Percentiles rank a stretch among this genome's conserved stretches.
Conservation (phyloP, 1,284 basidiomycete genomes). For the Fomitopsis palustris region DNA sequence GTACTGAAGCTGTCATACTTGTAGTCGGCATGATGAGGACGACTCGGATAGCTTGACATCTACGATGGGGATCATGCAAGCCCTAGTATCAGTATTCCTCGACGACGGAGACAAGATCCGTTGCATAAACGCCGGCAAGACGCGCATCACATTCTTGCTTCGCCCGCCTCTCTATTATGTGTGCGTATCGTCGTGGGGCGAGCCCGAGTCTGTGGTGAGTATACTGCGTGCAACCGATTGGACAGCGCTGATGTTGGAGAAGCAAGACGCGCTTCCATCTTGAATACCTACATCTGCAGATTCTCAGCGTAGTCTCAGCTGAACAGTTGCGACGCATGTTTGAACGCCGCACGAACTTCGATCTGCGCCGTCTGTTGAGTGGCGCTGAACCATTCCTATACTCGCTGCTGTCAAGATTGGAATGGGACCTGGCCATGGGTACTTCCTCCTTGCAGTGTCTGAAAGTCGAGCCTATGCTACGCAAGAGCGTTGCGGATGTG, state of each 20-base stretch:
- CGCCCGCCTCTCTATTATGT: conserved; percentile 89
- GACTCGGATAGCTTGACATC: conserved; percentile 69
- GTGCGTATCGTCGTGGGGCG: conserved; percentile 87
- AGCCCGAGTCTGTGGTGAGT: conserved; percentile 90
- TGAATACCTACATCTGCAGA: conserved; percentile 92
- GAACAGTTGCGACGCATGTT: conserved; percentile 86
- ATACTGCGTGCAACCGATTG: not conserved
- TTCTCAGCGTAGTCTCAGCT: conserved; percentile 85
- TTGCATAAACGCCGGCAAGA: conserved; percentile 71
- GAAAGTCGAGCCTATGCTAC: conserved; percentile 63
- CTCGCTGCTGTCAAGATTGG: conserved; percentile 66
- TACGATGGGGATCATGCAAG: conserved; percentile 91
- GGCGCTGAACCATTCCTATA: conserved; percentile 85
- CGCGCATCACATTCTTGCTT: conserved; percentile 82
- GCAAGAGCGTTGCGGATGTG: conserved; percentile 72
- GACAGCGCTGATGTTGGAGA: conserved; percentile 37
- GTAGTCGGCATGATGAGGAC: conserved; percentile 47
- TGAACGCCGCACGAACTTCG: conserved; percentile 87
- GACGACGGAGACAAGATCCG: conserved; percentile 83
- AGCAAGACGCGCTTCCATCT: conserved; percentile 89
- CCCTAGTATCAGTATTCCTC: conserved; percentile 88
- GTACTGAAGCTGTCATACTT: conserved; percentile 10
- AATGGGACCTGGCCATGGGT: conserved; percentile 78
- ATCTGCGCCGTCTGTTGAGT: conserved; percentile 80
- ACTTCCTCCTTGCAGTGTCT: conserved; percentile 82